Evolutionary conservation across 768 basidiomycete species (phyloP), one percentile per base, ranked within the genome.

Genomic region (Cystobasidiopsis lactophilus): DNA sequence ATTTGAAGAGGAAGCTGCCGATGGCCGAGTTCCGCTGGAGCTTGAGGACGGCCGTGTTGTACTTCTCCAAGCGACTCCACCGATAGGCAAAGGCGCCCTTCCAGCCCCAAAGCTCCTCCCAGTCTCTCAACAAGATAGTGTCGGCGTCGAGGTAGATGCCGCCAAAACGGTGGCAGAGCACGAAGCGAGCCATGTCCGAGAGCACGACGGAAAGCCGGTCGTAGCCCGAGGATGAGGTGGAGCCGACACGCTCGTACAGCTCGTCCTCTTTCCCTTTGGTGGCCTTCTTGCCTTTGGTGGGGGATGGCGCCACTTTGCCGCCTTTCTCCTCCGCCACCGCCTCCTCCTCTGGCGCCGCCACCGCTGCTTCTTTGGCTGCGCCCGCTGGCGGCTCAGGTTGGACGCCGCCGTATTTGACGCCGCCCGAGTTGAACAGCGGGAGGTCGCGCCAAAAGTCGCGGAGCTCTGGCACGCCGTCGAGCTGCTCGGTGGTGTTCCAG

Each of bases 91-190:
- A 98, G 18, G 88, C 86, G 37, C 89, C 89, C 60, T 80, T 77
- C 80, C 84, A 93, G 27, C 85, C 85, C 85, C 85, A 95, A 4
- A 98, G 71, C 59, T 96, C 91, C 64, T 93, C 89, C 93, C 93
- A 98, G 63, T 98, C 91, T 21, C 93, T 80, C 30, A 98, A 69
- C 60, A 98, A 77, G 58, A 98, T 77, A 9, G 86, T 95, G 65
- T 96, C 93, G 10, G 89, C 88, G 62, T 98, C 91, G 50, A 98
- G 77, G 64, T 96, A 98, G 46, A 88, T 82, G 14, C 91, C 91
- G 23, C 93, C 91, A 62, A 82, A 96, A 21, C 88, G 80, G 66
- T 98, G 85, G 56, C 85, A 88, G n/a, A 98, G 73, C 52, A 96
- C 79, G 66, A 96, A 98, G 23, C 91, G 80, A 18, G 85, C 91